Conservation (phyloP, 1,284 basidiomycete species). For the Athelia sp. region DNA sequence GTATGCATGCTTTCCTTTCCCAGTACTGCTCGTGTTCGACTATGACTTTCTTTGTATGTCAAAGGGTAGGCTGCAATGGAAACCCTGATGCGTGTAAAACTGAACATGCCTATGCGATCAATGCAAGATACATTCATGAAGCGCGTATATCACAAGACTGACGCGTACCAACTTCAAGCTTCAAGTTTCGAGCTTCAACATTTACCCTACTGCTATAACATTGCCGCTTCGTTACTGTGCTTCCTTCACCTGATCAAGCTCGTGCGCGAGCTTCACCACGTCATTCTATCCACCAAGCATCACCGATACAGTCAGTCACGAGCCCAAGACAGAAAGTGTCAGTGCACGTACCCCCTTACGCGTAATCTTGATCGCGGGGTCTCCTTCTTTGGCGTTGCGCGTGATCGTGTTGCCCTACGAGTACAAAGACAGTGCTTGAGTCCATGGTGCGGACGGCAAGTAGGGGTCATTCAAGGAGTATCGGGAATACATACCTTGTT, state of each 20-base stretch:
- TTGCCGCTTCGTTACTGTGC: too few relatives aligned
- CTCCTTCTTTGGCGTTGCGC: slow-evolving; percentile 29
- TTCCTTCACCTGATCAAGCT: slow-evolving; percentile 31
- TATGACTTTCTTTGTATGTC: too few relatives aligned
- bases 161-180: too few relatives aligned
- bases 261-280: slow-evolving; percentile 36
- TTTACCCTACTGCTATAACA: too few relatives aligned
- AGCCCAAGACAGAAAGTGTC: background rate
- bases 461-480: background rate
- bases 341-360: slow-evolving; percentile 29
- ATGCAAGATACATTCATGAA: too few relatives aligned
- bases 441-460: background rate
- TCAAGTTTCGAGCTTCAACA: too few relatives aligned
- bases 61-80: too few relatives aligned
- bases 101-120: too few relatives aligned
- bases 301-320: background rate
- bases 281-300: slow-evolving; percentile 24
- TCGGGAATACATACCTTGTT: slow-evolving; percentile 25
- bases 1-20: too few relatives aligned
- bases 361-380: slow-evolving; percentile 37
- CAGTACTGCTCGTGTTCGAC: too few relatives aligned
- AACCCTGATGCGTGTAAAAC: too few relatives aligned
- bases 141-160: too few relatives aligned
- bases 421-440: background rate
- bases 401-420: slow-evolving; percentile 32